Base-by-base conservation (phyloP, 2,329 filamentous ascomycete genomes). In the Rutstroemia sp. region DNA sequence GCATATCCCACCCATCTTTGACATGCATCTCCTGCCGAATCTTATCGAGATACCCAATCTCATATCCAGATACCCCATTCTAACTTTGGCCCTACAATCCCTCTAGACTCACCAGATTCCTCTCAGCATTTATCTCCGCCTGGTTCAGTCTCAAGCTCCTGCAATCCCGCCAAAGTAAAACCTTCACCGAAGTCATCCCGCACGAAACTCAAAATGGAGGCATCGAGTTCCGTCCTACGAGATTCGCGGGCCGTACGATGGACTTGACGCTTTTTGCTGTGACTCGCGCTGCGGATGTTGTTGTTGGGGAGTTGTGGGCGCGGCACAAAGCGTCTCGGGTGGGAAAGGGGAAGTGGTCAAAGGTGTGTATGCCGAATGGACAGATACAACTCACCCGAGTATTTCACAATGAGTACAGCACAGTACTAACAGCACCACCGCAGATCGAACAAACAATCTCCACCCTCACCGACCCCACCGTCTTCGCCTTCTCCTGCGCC, bases 181-280 rank as follows among this genome's bases (percentile, higher is more conserved):
- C 62, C 14, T 70, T 77, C 60, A 71, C 74, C 5, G 73, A 78
- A 48, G 71, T 68, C 12, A 63, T 71, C 2, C 61, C 69, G 25
- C 60, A 64, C 48, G 68, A 70, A 48, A 66, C 61, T 17, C 41
- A 57, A 12, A 59, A 55, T 10, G 63, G 59, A 62, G 60, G 61
- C 14, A 58, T 67, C 17, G 61, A 67, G 38, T 60, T 59, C n/a
- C 59, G 67, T 57, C 62, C 66, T 54, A 64, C 64, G 45, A 66
- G 65, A 14, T 65, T 70, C 45, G 87, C 85, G 10, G 89, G 89
- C 46, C 82, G 85, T 63, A 92, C 89, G 1, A 78, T 95, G 58
- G 89, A 95, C 68, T 76, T 95, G 34, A 92, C 89, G 0, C 75
- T 95, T n/a, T 92, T 94, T 67, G 82, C 87, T 10, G 75, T 81